These are phyloP conservation scores for Erythrobasidium hasegawianum DNA, from an alignment of 1,284 basidiomycete genomes.

Conservation along the genomic window DNA sequence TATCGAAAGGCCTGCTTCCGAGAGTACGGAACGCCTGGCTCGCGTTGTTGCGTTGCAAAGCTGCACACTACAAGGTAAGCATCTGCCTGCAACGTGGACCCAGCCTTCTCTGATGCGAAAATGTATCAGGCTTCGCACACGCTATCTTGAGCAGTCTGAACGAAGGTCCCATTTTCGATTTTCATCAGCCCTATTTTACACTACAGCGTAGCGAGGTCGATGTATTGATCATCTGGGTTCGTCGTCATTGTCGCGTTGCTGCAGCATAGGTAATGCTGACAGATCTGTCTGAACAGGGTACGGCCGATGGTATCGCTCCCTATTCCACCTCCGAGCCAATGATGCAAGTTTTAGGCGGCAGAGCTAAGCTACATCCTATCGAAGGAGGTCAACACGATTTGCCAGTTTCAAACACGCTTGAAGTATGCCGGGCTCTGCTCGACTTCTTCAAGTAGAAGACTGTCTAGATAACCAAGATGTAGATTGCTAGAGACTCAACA, in stretches of 20 bases:
- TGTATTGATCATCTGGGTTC: background rate
- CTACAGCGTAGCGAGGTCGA: background rate
- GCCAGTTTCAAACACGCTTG: background rate
- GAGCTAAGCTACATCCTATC: background rate
- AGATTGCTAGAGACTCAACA: background rate
- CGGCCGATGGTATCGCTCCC: background rate
- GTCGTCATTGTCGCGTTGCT: background rate
- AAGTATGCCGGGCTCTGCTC: background rate
- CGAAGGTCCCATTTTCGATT: background rate
- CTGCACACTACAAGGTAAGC: background rate
- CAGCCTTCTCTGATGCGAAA: too few relatives aligned
- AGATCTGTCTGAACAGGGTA: background rate
- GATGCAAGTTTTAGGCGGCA: background rate
- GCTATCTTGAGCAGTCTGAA: background rate
- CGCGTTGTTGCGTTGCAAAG: background rate
- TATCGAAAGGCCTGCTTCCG: background rate
- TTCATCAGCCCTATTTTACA: background rate
- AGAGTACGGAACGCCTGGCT: background rate
- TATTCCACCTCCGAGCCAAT: background rate
- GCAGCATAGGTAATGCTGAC: background rate
- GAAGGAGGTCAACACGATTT: constrained; percentile 1
- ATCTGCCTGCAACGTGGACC: background rate
- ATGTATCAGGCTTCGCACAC: background rate
- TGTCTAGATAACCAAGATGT: background rate
- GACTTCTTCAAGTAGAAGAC: background rate